phyloP scores from a whole-genome alignment of 106 monocot genomes.

The Amphibolis antarctica region DNA sequence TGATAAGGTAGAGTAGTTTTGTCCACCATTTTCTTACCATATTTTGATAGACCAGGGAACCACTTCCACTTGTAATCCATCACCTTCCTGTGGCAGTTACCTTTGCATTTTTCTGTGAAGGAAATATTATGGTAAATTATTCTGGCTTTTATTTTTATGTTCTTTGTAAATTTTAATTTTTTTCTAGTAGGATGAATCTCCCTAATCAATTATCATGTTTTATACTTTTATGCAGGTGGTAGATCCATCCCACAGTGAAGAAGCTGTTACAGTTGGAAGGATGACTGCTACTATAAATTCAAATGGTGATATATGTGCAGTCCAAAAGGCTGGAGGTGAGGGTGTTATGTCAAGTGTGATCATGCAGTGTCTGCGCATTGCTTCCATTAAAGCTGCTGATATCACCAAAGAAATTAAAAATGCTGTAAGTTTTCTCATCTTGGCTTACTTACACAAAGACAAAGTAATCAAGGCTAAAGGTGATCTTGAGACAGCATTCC shows the following conservation, averaged over 20 bases:
- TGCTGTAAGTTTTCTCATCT: conserved; percentile 36
- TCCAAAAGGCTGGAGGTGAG: conserved; percentile 88
- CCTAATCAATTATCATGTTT: background rate
- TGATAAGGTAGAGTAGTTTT: background rate
- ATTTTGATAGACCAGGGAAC: conserved; percentile 64
- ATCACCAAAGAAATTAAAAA: conserved; percentile 69
- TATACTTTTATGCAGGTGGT: conserved; percentile 13
- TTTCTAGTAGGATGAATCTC: background rate
- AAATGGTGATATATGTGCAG: conserved; percentile 78
- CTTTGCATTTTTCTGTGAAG: conserved; percentile 89
- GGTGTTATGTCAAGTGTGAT: conserved; percentile 48
- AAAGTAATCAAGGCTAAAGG: too few relatives aligned
- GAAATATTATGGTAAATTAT: conserved; percentile 46
- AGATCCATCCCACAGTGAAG: conserved; percentile 82
- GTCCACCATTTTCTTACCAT: background rate
- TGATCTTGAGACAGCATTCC: too few relatives aligned
- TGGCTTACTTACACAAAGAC: background rate
- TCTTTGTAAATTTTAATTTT: background rate
- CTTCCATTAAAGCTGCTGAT: conserved; percentile 67
- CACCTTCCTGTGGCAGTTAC: conserved; percentile 91
- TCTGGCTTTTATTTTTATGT: background rate
- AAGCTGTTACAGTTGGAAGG: conserved; percentile 74
- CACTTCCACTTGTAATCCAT: conserved; percentile 73
- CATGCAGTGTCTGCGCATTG: conserved; percentile 72
- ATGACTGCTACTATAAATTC: conserved; percentile 82